Evolutionary conservation across 148 eudicot species (phyloP).

Genomic region (Bassia scoparia): DNA sequence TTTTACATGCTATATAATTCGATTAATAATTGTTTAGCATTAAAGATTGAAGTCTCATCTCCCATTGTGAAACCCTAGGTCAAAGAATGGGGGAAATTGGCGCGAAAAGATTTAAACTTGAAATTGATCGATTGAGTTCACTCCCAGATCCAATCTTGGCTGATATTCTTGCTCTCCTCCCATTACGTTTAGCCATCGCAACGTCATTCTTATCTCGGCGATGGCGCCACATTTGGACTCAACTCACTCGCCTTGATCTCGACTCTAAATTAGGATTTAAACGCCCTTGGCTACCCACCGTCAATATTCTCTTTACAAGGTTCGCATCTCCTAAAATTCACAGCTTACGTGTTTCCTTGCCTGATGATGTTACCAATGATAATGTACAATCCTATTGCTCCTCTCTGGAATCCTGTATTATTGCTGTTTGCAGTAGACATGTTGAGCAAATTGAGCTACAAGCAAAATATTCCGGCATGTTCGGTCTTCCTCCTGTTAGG

Average conservation of each 20-base stretch:
- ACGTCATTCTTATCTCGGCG: neutral
- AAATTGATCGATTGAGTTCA: neutral
- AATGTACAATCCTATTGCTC: neutral
- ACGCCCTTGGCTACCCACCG: no score
- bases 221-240: neutral
- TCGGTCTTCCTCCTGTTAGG: neutral
- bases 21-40: no score
- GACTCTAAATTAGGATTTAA: neutral
- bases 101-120: no score
- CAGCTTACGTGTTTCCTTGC: neutral
- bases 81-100: no score
- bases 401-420: neutral
- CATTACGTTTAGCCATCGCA: neutral
- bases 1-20: no score
- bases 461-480: no score
- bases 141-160: neutral
- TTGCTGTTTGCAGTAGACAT: neutral
- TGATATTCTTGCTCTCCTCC: neutral
- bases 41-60: no score
- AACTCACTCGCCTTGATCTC: neutral
- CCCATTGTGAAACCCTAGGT: no score
- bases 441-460: neutral
- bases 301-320: neutral
- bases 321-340: neutral
- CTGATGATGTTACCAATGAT: neutral